These are phyloP conservation scores for Tausonia pullulans DNA, from an alignment of 1,284 basidiomycete species.

Conservation along the genomic window DNA sequence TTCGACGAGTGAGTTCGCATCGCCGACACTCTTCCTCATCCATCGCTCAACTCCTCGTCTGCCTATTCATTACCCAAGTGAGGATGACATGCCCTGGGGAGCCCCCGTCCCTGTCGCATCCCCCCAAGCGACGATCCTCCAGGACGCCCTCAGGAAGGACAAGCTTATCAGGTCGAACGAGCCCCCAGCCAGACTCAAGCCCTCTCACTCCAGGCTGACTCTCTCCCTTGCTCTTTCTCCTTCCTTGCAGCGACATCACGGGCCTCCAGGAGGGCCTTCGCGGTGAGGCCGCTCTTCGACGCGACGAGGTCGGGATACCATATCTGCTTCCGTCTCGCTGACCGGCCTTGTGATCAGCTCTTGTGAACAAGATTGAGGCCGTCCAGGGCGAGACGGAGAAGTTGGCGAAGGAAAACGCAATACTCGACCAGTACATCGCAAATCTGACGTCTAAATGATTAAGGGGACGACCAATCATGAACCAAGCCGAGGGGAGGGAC, in stretches of 20 bases:
- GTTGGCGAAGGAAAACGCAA: conserved; percentile 13
- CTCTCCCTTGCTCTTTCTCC: neutral
- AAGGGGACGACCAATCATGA: too few species aligned
- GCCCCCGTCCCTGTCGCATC: neutral
- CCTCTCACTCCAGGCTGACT: neutral
- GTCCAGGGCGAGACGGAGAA: conserved; percentile 14
- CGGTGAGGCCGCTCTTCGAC: too few species aligned
- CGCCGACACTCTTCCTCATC: neutral
- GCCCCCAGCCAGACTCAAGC: too few species aligned
- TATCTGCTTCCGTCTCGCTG: too few species aligned
- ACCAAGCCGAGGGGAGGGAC: too few species aligned
- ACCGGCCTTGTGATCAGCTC: neutral
- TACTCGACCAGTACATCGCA: conserved; percentile 16
- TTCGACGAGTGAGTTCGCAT: conserved; percentile 5
- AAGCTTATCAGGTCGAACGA: conserved; percentile 9
- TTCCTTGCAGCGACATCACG: conserved; percentile 2
- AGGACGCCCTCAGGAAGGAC: conserved; percentile 14
- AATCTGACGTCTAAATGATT: neutral
- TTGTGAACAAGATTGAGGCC: conserved; percentile 4
- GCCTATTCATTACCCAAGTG: neutral
- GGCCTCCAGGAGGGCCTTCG: conserved; percentile 4
- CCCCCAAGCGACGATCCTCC: conserved; percentile 9
- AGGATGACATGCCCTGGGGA: conserved; percentile 12
- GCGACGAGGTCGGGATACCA: too few species aligned
- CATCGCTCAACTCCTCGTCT: neutral